These are phyloP conservation scores for Setomelanomma holmii DNA, from an alignment of 2,329 filamentous ascomycete genomes.

Conservation along the genomic window DNA sequence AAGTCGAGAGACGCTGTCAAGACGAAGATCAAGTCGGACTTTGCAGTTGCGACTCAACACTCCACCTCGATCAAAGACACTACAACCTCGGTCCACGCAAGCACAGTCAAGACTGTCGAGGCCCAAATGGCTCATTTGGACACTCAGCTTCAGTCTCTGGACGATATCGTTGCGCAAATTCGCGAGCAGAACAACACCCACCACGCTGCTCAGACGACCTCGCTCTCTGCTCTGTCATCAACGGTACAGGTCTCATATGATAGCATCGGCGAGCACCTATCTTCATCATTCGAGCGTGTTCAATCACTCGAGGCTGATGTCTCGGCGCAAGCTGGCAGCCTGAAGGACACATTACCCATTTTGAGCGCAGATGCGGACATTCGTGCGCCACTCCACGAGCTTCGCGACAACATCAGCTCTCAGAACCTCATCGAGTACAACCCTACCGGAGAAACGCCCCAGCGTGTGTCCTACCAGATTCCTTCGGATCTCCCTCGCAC, in stretches of 20 bases:
- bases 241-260: slow-evolving; percentile 77
- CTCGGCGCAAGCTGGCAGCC: slow-evolving; percentile 63
- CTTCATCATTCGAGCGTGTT: slow-evolving; percentile 71
- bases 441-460: slow-evolving; percentile 84
- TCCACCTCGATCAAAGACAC: slow-evolving; percentile 84
- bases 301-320: slow-evolving; percentile 73
- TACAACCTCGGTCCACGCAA: slow-evolving; percentile 85
- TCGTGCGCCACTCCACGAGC: slow-evolving; percentile 71
- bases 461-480: slow-evolving; percentile 81
- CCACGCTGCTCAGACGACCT: slow-evolving; percentile 72
- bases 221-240: slow-evolving; percentile 69
- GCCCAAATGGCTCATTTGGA: slow-evolving; percentile 87
- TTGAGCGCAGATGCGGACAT: slow-evolving; percentile 64
- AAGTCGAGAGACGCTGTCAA: slow-evolving; percentile 80
- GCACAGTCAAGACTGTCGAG: slow-evolving; percentile 88
- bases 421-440: slow-evolving; percentile 79
- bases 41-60: slow-evolving; percentile 80
- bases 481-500: slow-evolving; percentile 81
- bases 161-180: slow-evolving; percentile 87
- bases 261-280: slow-evolving; percentile 74
- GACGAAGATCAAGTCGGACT: slow-evolving; percentile 83
- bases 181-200: slow-evolving; percentile 80
- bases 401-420: slow-evolving; percentile 72
- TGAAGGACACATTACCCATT: slow-evolving; percentile 68
- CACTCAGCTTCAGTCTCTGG: slow-evolving; percentile 85